Base-by-base conservation (phyloP, 192 early-diverging fungal species). In the Obelidium mucronatum region DNA sequence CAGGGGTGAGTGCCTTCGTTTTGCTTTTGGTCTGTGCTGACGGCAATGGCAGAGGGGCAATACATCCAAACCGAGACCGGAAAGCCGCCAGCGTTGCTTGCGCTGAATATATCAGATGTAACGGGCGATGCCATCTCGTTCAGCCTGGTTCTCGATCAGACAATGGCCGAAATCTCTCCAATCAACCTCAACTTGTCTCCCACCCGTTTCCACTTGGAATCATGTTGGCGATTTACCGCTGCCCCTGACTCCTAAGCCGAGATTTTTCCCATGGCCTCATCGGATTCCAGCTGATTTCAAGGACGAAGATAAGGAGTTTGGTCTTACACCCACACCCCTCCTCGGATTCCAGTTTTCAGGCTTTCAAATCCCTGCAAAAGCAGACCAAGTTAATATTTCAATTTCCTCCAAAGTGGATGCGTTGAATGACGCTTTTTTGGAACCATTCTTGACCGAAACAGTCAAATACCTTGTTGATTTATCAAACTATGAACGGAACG, bases 281-380 rank as follows among this genome's bases (percentile, higher is more conserved):
- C 11, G 33, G 6, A 58, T 72, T 58, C 54, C 54, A 19, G 22
- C 51, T 19, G 55, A 51, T 15, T 72, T 51, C 53, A 58, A 51
- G 11, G 51, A 63, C 33, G 34, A 56, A 19, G 69, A 54, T 36
- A 24, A 24, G 6, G 52, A 58, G 6, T 58, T 56, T 8, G 59
- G 37, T 26, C 8, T 74, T 26, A 24, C 26, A 11, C 26, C 56
- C 4, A 30, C n/a, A 17, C 34, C 40, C 26, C 31, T 63, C 40
- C 22, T 40, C 40, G 72, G 59, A 39, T 62, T 74, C 33, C 22
- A 74, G 6, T 74, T 74, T 63, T n/a, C 28, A 0, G 72, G 72
- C 22, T 40, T 74, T 13, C 11, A 26, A 17, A 42, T 74, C 44
- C 48, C 42, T 13, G 33, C 72, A 0, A 15, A 39, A 28, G 40